These are phyloP conservation scores for Lactifluus echinatus DNA, from an alignment of 768 basidiomycete genomes.

Conservation along the genomic window DNA sequence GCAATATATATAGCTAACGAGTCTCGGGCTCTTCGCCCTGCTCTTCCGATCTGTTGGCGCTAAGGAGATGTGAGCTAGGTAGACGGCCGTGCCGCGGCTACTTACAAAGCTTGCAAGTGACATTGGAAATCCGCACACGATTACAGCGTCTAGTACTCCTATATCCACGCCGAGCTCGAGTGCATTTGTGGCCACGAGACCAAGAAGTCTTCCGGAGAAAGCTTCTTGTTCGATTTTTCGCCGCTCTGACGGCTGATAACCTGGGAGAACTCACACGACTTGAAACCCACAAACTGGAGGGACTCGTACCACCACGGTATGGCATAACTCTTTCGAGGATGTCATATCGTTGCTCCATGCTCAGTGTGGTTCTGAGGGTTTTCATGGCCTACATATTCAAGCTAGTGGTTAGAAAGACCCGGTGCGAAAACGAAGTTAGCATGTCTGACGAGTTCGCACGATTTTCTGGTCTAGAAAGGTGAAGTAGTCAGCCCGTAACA, in stretches of 20 bases:
- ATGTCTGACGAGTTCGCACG: constrained; percentile 63
- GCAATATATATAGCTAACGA: constrained; percentile 69
- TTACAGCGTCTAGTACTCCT: constrained; percentile 78
- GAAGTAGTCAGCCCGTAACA: background rate
- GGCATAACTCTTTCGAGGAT: constrained; percentile 68
- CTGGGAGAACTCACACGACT: background rate
- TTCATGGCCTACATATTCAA: constrained; percentile 57
- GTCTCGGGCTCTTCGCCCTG: constrained; percentile 73
- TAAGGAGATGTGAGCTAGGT: constrained; percentile 25
- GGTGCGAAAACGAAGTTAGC: background rate
- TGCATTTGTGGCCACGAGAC: constrained; percentile 85
- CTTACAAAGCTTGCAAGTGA: constrained; percentile 73
- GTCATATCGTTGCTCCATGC: constrained; percentile 66
- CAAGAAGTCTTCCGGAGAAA: constrained; percentile 74
- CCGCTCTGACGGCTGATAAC: constrained; percentile 46
- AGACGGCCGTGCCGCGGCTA: too few species aligned
- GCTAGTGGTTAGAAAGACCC: background rate
- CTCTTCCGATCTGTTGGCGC: constrained; percentile 86
- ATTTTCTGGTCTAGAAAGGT: constrained; percentile 61
- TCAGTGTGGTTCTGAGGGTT: constrained; percentile 58
- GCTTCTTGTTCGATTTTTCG: constrained; percentile 80
- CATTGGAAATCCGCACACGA: constrained; percentile 81
- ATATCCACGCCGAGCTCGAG: constrained; percentile 91
- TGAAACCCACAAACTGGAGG: background rate
- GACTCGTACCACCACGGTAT: constrained; percentile 65